Base-by-base conservation (phyloP, 192 early-diverging fungal genomes). In the Coemansia sp. region DNA sequence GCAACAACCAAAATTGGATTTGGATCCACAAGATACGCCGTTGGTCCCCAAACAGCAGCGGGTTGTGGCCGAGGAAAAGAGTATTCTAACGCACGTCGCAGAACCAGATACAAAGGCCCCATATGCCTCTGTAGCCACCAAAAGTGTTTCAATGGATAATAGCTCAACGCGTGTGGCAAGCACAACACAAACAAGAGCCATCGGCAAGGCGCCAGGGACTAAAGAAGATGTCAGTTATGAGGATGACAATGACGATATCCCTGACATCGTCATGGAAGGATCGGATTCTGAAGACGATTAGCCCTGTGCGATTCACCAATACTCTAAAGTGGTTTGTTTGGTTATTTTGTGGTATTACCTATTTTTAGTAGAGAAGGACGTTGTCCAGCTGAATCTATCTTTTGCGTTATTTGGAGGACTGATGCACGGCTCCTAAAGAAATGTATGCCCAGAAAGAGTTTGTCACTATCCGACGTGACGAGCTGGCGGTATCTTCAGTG, bases 241-340 rank as follows among this genome's bases (percentile, higher is more conserved):
- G 14, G 54, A 66, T 3, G 66, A 71, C 6, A 58, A 66, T 6
- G 60, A 70, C 3, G 72, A 66, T 19, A 75, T 81, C 24, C 78
- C 78, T 1, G 78, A 81, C 51, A 81, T 81, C 24, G 78, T 81
- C 1, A 81, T 81, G 78, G 78, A 81, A 25, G 78, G 66, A 36
- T 80, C 78, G 6, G 78, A 81, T 57, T 81, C 78, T 55, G 78
- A 75, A 31, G 72, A 75, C 33, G 78, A 80, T 9, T 63, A 46
- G 39, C 11, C 9, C 39, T 46, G 0, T 46, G 39, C 11, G 39
- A 3, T 17, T 46, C 14, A 46, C 11, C 9, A 46, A 14, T 3
- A 46, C 39, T 17, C 11, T 14, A 75, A 50, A 6, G 14, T 23
- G 8, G 21, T 29, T 27, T 25, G 54, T 5, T 30, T 23, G 4